phyloP scores from a whole-genome alignment of 2,329 filamentous ascomycete genomes.

The Aureobasidium sp. region DNA sequence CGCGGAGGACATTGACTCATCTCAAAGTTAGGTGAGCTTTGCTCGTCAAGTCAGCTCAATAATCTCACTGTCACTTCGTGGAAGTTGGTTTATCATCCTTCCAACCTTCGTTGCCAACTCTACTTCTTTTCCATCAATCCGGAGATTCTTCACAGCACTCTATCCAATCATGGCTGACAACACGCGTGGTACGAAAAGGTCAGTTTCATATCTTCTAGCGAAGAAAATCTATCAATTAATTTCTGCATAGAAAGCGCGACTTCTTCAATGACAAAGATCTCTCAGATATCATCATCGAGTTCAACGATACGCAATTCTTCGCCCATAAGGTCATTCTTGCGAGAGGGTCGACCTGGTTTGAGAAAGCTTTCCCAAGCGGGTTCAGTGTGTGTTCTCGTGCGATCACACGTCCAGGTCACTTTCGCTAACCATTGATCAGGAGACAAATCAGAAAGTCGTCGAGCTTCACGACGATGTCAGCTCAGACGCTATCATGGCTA shows the following conservation, averaged over 20 bases:
- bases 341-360: not conserved
- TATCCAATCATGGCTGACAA: not conserved
- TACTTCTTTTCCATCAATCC: not conserved
- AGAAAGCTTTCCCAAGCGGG: not conserved
- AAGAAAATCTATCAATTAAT: not conserved
- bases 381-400: not conserved
- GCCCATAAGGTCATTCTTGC: not conserved
- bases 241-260: not conserved
- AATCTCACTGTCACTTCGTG: not conserved
- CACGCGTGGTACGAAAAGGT: not conserved
- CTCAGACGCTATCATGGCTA: not conserved
- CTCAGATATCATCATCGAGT: not conserved
- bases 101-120: not conserved
- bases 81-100: not conserved
- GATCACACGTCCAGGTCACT: no score
- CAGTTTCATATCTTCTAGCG: not conserved
- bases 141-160: no score
- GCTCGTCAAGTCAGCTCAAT: not conserved
- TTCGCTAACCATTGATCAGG: not conserved
- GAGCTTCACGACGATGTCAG: not conserved
- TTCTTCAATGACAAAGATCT: not conserved
- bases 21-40: not conserved
- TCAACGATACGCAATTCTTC: not conserved
- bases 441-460: not conserved
- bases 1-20: not conserved